These are phyloP conservation scores for Lunasporangiospora selenospora DNA, from an alignment of 192 early-diverging fungal species.

Conservation along the genomic window DNA sequence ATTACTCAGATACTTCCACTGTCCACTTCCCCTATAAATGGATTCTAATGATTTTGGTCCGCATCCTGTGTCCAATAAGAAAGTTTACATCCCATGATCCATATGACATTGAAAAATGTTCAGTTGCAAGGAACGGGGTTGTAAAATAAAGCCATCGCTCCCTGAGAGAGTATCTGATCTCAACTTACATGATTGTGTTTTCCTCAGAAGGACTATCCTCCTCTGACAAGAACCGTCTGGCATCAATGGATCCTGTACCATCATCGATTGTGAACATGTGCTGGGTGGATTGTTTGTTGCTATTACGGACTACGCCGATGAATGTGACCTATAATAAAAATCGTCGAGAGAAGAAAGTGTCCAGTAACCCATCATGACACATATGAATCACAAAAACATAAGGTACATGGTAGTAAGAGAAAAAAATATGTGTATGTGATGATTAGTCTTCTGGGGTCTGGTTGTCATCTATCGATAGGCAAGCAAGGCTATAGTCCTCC, in stretches of 20 bases:
- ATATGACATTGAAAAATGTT: too few relatives aligned
- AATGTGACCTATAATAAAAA: conserved; percentile 62
- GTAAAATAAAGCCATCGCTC: not conserved
- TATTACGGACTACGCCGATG: conserved; percentile 71
- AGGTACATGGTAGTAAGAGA: too few relatives aligned
- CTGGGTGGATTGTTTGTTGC: conserved; percentile 62
- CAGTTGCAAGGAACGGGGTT: too few relatives aligned
- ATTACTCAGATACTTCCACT: too few relatives aligned
- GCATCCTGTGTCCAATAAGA: too few relatives aligned
- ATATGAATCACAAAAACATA: too few relatives aligned
- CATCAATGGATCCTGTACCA: conserved; percentile 80
- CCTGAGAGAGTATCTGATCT: too few relatives aligned
- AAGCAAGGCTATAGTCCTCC: not conserved
- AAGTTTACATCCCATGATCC: too few relatives aligned
- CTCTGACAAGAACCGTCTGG: conserved; percentile 64
- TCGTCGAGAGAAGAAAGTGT: not conserved
- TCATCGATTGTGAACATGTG: conserved; percentile 80
- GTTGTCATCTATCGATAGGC: not conserved
- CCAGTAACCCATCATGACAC: not conserved
- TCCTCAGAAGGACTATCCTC: conserved; percentile 38
- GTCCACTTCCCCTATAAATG: too few relatives aligned
- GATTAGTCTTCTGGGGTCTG: too few relatives aligned
- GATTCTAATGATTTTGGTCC: too few relatives aligned
- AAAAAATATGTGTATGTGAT: too few relatives aligned
- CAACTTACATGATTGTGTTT: conserved; percentile 18